Evolutionary conservation across 495 filamentous ascomycete genomes (phyloP), one percentile per base, ranked within the genome.

Genomic region (Trichodelitschia bisporula): DNA sequence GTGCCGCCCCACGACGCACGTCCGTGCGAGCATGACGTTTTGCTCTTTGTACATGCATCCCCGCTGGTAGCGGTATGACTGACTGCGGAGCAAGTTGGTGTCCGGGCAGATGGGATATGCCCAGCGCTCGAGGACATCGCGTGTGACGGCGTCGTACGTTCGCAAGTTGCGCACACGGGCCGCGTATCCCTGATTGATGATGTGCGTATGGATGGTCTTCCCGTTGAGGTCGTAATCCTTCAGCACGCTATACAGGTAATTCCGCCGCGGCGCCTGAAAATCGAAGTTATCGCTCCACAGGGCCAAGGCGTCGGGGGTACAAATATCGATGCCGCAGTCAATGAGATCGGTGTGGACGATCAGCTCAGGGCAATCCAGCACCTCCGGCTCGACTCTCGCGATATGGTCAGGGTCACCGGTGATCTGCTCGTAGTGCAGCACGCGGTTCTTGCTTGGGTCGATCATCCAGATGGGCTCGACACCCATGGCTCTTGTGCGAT

Each of bases 241-340:
- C 15, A 99, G 57, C 11, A 95, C 78, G 35, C 80, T 79, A 39
- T 77, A 71, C 16, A 99, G 48, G 41, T 90, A 95, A 42, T 90
- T 78, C 38, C 70, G 71, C 32, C 86, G 66, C 4, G 86, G 76
- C 3, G 75, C 58, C 43, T 91, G 74, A 52, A 86, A 93, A 51
- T 99, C 86, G 48, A 99, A 99, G 45, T 79, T 89, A 45, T 99
- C 86, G 4, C 79, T 82, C 78, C 86, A 99, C 35, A 92, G 54
- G 18, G 82, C 80, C 26, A 95, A 59, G 13, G 92, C 79, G 41
- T 95, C 86, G 0, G 83, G 80, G 0, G 89, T 92, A 50, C 89
- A 99, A 37, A 99, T 95, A 44, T 99, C 86, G 46, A 99, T 84
- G 32, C 72, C 77, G 42, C 78, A 86, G 53, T 99, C 89, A 32